Base-by-base conservation (phyloP, 495 filamentous ascomycete genomes). In the Aspergillus mulundensis region DNA sequence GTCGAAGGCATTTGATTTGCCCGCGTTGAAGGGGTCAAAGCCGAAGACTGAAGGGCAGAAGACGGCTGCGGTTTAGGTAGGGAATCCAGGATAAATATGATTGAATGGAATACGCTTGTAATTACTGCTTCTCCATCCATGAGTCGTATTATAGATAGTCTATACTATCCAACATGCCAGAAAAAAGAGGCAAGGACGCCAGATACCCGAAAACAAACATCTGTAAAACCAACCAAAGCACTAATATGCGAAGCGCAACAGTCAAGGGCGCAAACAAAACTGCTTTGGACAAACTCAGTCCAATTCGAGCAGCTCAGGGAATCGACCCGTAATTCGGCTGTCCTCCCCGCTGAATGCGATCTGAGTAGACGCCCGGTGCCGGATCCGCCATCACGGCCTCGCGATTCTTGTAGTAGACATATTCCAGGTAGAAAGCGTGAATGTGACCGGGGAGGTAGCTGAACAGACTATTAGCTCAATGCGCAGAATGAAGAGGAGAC, bases 351-450 rank as follows among this genome's bases (percentile, higher is more conserved):
- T 95, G 88, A 11, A 96, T 80, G 25, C 81, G 79, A n/a, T 90
- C 81, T 45, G 87, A 92, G 66, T 88, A 97, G 6, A 97, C 84
- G 15, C 87, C 86, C 0, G 88, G 84, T 0, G 89, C 90, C 10
- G 36, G 76, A 74, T 6, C 77, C 63, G 2, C 74, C 64, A 11
- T 60, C 14, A 74, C 75, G 38, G 82, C 77, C 41, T 87, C 81
- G 50, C 78, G 77, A 14, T 87, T 86, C 30, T 89, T 77, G 61
- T 87, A 96, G 67, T 94, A 96, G 46, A 95, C 80, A 63, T 89
- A 96, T 71, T 91, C 85, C 53, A 96, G 61, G 65, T 97, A 97
- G 74, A 95, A 95, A 7, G 90, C 93, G 66, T 96, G 93, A 23
- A 96, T 81, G 59, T 93, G 85, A 7, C 89, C 89, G 1, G 90